A percentile compares a stretch with the other conserved stretches of the same genome.
Conservation (phyloP, 129 eudicot species). For the Dittrichia graveolens region DNA sequence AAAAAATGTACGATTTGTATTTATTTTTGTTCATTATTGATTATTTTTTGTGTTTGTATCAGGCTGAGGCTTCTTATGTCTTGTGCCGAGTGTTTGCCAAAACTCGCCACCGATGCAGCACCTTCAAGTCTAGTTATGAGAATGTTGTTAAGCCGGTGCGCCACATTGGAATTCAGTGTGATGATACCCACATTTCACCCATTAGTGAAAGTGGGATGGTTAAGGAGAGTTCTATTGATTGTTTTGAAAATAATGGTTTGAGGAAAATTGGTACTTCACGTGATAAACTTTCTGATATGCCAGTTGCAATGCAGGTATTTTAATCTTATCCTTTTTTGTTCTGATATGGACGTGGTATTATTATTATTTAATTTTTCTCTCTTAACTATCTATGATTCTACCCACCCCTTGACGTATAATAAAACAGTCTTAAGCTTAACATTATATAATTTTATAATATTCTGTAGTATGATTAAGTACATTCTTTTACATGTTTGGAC, state of each 20-base stretch:
- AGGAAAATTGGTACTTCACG: slow-evolving; percentile 29
- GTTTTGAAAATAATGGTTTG: slow-evolving; percentile 34
- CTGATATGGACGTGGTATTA: neutral
- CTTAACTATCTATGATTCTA: too few relatives aligned
- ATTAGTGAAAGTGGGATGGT: slow-evolving; percentile 26
- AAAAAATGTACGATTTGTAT: neutral
- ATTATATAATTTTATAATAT: too few relatives aligned
- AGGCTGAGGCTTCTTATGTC: slow-evolving; percentile 58
- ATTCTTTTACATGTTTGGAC: too few relatives aligned
- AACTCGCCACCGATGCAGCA: slow-evolving; percentile 36
- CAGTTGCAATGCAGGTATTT: slow-evolving; percentile 43
- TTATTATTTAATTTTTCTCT: neutral
- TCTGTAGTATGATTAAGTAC: too few relatives aligned
- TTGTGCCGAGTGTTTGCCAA: slow-evolving; percentile 63
- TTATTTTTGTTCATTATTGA: neutral
- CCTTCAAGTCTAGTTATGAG: slow-evolving; percentile 43
- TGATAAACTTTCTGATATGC: slow-evolving; percentile 15
- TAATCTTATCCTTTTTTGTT: neutral
- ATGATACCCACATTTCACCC: slow-evolving; percentile 34
- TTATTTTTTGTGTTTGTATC: slow-evolving; percentile 4
- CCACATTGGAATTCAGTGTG: slow-evolving; percentile 60
- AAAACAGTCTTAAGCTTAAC: too few relatives aligned
- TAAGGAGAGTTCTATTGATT: slow-evolving; percentile 19
- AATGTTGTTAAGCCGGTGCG: slow-evolving; percentile 47
- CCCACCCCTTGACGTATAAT: too few relatives aligned